Base-by-base conservation (phyloP, 2,329 filamentous ascomycete genomes). In the Ceratocystis huliohia region DNA sequence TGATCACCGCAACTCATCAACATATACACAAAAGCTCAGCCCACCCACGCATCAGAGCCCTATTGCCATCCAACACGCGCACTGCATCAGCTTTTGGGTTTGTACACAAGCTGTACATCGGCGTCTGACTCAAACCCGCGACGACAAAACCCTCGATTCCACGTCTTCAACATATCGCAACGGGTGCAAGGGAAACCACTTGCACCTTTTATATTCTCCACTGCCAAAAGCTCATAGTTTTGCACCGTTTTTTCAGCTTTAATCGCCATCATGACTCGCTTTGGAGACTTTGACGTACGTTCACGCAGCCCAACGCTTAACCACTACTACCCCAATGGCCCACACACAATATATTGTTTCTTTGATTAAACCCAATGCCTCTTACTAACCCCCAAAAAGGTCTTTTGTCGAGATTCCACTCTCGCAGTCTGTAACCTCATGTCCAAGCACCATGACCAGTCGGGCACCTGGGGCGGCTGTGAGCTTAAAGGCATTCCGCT, bases 381-480 rank as follows among this genome's bases (percentile, higher is more conserved):
- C 28, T 37, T 33, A 20, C 66, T 57, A 67, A 61, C 56, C 69
- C 71, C 71, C 69, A 53, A 64, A 73, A 73, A 93, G 88, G 79
- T 88, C 74, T 92, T 94, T 75, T 94, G 89, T 81, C 87, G 84
- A 74, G 88, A 92, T 78, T 89, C 89, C 72, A 92, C 88, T 67
- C 80, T 93, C 72, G 89, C 89, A 65, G 80, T 93, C 72, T 94
- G 89, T 81, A 93, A 93, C 82, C 81, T 96, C 71, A 85, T 93
- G 72, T 79, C 82, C 70, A 71, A 78, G 71, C 75, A 76, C 72
- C 79, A 87, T 76, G 79, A 84, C 75, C 84, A 87, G 73, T 76
- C 78, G 70, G 77, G 86, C 74, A 72, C 75, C 69, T 80, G 85
- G 84, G 84, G 79, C 68, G 88, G 88, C 69, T 97, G 93, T 75